Evolutionary conservation across 2,329 filamentous ascomycete species (phyloP), one percentile per base, ranked within the genome.

Genomic region (Fusarium oligoseptatum): DNA sequence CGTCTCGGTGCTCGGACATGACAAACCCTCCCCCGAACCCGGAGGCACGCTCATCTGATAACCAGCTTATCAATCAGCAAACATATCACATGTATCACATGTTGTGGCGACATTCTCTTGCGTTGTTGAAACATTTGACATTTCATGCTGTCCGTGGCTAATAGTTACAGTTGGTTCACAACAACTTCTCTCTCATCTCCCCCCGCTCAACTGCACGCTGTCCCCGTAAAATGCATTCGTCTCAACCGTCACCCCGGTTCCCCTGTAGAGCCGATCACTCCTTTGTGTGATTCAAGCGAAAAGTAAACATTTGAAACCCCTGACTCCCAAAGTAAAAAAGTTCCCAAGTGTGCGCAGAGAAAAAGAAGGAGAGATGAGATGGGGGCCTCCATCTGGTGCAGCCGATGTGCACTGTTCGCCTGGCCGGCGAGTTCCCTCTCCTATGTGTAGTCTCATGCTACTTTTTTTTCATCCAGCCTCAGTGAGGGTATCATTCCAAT

Each of bases 401-500:
- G 50, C 52, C 64, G 37, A 45, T 70, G 45, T 48, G 64, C 65
- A 61, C 34, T 32, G 63, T 61, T 73, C 61, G 55, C 67, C 70
- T 64, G 36, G 60, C 43, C 63, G 32, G 58, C 64, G 67, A 24
- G 45, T 55, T 67, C 66, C 60, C 63, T 50, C 57, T 64, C 60
- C 63, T 64, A 22, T 43, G 37, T 68, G 58, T 15, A 60, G 45
- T 68, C 64, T 55, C 62, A 27, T 68, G 48, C 41, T 39, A 52
- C 45, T 72, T 74, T 68, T 71, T 74, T 68, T 72, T 68, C 71
- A 67, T 73, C 63, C 70, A 68, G 73, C 73, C 73, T 67, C 68
- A 73, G 63, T 68, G 67, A 78, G 75, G 76, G 77, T 78, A 78
- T 78, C 77, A 73, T 78, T 71, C 67, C 77, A 71, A 22, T 77